Evolutionary conservation across 768 basidiomycete genomes (phyloP).

Genomic region (Russula virescens): DNA sequence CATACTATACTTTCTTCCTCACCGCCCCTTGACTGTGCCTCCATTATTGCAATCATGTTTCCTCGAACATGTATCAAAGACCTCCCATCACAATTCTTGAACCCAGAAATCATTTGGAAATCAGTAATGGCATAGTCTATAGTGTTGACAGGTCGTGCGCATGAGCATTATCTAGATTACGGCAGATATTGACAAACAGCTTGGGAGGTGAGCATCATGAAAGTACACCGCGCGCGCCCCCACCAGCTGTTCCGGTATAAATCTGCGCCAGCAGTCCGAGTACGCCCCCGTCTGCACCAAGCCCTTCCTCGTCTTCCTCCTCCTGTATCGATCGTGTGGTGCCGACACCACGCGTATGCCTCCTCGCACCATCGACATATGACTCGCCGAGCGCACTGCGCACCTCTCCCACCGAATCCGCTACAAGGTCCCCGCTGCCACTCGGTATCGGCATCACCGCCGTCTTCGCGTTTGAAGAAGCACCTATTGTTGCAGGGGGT

Average conservation of each 20-base stretch:
- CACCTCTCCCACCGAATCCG: slow-evolving; percentile 48
- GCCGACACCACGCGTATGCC: slow-evolving; percentile 33
- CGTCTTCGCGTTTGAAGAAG: not conserved
- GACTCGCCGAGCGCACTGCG: slow-evolving; percentile 62
- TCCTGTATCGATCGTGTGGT: slow-evolving; percentile 29
- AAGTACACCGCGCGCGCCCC: slow-evolving; percentile 13
- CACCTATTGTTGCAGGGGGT: too few relatives aligned
- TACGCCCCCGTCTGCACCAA: slow-evolving; percentile 74
- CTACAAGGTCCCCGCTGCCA: slow-evolving; percentile 22
- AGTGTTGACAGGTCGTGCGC: not conserved
- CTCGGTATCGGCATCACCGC: slow-evolving; percentile 7
- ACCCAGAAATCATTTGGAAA: not conserved
- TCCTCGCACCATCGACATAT: slow-evolving; percentile 62
- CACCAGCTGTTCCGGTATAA: slow-evolving; percentile 49
- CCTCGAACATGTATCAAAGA: not conserved
- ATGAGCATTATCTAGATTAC: not conserved
- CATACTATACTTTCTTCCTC: too few relatives aligned
- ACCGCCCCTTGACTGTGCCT: not conserved
- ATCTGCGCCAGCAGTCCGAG: slow-evolving; percentile 84
- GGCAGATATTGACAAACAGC: not conserved
- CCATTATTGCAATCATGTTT: not conserved
- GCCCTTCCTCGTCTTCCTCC: slow-evolving; percentile 46
- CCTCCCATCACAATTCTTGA: not conserved
- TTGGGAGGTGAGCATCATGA: not conserved
- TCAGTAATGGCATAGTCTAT: not conserved